A percentile compares a stretch with the other conserved stretches of the same genome.
phyloP scores from a whole-genome alignment of 2,329 filamentous ascomycete species.

The Mycosphaerella sp. region DNA sequence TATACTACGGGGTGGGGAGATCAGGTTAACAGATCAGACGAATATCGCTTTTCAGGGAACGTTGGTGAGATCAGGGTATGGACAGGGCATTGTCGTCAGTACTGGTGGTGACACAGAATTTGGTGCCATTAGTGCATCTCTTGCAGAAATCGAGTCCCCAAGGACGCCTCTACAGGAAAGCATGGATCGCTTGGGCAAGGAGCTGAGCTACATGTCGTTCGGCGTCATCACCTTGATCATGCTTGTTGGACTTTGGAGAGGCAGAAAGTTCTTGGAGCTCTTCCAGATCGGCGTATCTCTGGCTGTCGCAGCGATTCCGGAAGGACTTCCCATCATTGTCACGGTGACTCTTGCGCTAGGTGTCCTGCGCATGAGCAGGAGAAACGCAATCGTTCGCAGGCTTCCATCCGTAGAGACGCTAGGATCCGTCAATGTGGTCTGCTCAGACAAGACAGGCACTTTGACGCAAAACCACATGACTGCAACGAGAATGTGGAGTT shows the following conservation, averaged over 20 bases:
- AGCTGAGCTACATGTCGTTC: conserved; percentile 95
- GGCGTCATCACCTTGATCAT: conserved; percentile 91
- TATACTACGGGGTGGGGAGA: conserved; percentile 48
- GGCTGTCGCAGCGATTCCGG: conserved; percentile 91
- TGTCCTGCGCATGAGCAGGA: conserved; percentile 90
- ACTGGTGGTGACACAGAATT: conserved; percentile 93
- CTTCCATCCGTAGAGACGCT: conserved; percentile 96
- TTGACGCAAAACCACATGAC: conserved; percentile 99
- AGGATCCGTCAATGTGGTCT: conserved; percentile 99
- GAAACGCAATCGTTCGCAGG: conserved; percentile 89
- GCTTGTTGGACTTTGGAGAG: conserved; percentile 80
- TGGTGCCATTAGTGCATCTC: conserved; percentile 87
- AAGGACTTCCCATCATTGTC: conserved; percentile 95
- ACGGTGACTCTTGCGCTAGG: conserved; percentile 93
- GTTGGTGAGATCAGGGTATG: conserved; percentile 86
- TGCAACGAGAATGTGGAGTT: conserved; percentile 93
- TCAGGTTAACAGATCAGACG: conserved; percentile 65
- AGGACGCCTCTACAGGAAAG: conserved; percentile 88
- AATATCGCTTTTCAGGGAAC: conserved; percentile 99
- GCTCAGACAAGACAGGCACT: conserved; percentile 96
- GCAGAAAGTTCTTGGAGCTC: conserved; percentile 83
- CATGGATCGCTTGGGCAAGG: conserved; percentile 95
- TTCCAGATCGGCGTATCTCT: conserved; percentile 97
- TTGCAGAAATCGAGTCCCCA: conserved; percentile 92
- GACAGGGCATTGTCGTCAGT: conserved; percentile 93